Conservation (phyloP, 768 basidiomycete genomes). For the Naematelia aurantialba region DNA sequence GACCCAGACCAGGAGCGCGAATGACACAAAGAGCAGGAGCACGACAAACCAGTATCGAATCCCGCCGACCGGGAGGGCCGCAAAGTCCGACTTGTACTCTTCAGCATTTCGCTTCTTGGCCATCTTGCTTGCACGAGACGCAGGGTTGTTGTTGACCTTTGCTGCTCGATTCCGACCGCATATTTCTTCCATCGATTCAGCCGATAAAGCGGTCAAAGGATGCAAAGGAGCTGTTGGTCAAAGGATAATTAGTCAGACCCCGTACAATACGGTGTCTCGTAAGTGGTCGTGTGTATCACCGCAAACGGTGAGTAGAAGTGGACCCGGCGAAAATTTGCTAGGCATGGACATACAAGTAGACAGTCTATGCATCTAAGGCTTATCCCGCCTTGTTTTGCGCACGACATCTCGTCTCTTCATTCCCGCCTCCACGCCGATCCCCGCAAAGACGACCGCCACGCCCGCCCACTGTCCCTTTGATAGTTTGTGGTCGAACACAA, state of each 20-base stretch:
- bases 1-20: neutral
- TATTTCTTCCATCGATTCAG: too few species aligned
- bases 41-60: neutral
- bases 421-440: slow-evolving; percentile 87
- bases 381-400: slow-evolving; percentile 30
- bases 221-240: neutral
- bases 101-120: neutral
- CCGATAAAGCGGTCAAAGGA: neutral
- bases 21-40: neutral
- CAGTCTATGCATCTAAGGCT: neutral
- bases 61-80: neutral
- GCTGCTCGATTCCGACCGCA: too few species aligned
- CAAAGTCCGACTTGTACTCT: neutral
- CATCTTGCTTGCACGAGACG: too few species aligned
- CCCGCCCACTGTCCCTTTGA: slow-evolving; percentile 86
- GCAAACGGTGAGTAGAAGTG: too few species aligned
- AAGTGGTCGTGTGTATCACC: neutral
- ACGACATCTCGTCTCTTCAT: slow-evolving; percentile 62
- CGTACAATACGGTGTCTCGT: neutral
- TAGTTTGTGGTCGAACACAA: slow-evolving; percentile 83
- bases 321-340: too few species aligned
- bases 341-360: neutral
- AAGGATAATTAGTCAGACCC: neutral
- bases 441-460: slow-evolving; percentile 87
- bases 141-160: too few species aligned